These are phyloP conservation scores for Kwoniella dejecticola DNA, from an alignment of 768 basidiomycete species.

Conservation along the genomic window DNA sequence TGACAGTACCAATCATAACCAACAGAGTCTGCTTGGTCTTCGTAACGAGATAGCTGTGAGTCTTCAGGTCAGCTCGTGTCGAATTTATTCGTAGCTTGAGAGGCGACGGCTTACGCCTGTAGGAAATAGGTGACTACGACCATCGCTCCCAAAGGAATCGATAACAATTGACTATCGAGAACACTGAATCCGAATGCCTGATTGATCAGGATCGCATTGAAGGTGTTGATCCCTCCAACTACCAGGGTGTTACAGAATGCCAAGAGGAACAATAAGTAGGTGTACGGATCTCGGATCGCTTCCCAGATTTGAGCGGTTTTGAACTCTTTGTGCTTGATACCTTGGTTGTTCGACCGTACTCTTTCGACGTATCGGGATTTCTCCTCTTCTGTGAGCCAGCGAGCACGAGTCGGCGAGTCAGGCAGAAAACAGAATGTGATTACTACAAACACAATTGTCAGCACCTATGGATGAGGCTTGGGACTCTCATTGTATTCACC, in stretches of 20 bases:
- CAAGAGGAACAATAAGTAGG: conserved; percentile 59
- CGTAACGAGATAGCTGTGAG: conserved; percentile 39
- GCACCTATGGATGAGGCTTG: no score
- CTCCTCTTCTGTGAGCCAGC: conserved; percentile 57
- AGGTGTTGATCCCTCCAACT: conserved; percentile 37
- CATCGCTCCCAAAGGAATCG: conserved; percentile 23
- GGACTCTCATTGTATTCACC: no score
- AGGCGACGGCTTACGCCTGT: conserved; percentile 27
- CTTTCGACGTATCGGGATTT: conserved; percentile 32
- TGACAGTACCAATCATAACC: conserved; percentile 60
- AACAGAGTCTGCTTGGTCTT: conserved; percentile 59
- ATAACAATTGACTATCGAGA: conserved; percentile 55
- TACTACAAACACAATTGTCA: conserved; percentile 9
- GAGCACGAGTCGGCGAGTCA: conserved; percentile 29
- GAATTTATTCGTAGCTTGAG: neutral
- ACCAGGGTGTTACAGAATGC: conserved; percentile 58
- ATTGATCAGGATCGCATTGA: conserved; percentile 36
- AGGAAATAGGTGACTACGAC: conserved; percentile 23
- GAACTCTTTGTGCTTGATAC: conserved; percentile 62
- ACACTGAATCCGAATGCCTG: conserved; percentile 37
- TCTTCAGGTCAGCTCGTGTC: neutral
- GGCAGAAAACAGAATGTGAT: conserved; percentile 29
- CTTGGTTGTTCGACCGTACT: conserved; percentile 62
- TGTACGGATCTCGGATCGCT: conserved; percentile 59
- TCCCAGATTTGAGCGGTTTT: conserved; percentile 58